These are phyloP conservation scores for Sugiyamaella lignohabitans DNA, from an alignment of 805 yeast genomes.

Conservation along the genomic window DNA sequence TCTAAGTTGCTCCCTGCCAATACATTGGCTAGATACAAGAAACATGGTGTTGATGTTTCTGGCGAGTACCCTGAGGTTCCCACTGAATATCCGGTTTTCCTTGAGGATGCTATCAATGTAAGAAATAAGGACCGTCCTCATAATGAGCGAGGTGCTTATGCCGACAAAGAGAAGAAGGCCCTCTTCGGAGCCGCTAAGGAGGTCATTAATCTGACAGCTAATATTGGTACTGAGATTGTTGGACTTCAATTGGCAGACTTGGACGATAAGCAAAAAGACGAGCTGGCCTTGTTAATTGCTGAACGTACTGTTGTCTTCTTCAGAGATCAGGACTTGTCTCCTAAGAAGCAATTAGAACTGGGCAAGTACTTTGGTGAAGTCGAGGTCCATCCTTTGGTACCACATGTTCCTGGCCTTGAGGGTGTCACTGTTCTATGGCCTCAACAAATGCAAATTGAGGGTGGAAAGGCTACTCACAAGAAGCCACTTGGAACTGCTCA, in stretches of 20 bases:
- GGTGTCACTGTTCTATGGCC: slow-evolving; percentile 16
- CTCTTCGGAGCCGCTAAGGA: slow-evolving; percentile 38
- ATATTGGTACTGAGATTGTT: slow-evolving; percentile 45
- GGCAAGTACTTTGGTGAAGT: slow-evolving; percentile 44
- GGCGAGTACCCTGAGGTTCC: slow-evolving; percentile 40
- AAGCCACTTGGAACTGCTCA: slow-evolving; percentile 26
- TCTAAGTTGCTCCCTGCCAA: slow-evolving; percentile 1
- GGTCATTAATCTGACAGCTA: slow-evolving; percentile 39
- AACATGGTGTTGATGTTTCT: slow-evolving; percentile 34
- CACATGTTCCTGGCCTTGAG: slow-evolving; percentile 32
- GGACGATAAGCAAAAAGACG: slow-evolving; percentile 41
- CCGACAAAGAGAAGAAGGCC: slow-evolving; percentile 37
- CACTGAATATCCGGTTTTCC: slow-evolving; percentile 32
- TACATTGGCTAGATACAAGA: slow-evolving; percentile 30
- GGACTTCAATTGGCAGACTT: slow-evolving; percentile 43
- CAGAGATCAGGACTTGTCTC: slow-evolving; percentile 41
- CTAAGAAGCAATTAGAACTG: slow-evolving; percentile 38
- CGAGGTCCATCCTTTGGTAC: slow-evolving; percentile 31
- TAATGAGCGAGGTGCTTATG: slow-evolving; percentile 33
- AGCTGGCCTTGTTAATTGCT: slow-evolving; percentile 42
- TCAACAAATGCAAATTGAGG: slow-evolving; percentile 29
- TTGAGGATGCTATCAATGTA: slow-evolving; percentile 37
- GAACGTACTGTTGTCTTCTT: slow-evolving; percentile 49
- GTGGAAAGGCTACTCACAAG: slow-evolving; percentile 18
- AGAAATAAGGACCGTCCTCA: slow-evolving; percentile 25